Evolutionary conservation across 371 early-diverging fungal species (phyloP).

Genomic region (Mortierella sp.): DNA sequence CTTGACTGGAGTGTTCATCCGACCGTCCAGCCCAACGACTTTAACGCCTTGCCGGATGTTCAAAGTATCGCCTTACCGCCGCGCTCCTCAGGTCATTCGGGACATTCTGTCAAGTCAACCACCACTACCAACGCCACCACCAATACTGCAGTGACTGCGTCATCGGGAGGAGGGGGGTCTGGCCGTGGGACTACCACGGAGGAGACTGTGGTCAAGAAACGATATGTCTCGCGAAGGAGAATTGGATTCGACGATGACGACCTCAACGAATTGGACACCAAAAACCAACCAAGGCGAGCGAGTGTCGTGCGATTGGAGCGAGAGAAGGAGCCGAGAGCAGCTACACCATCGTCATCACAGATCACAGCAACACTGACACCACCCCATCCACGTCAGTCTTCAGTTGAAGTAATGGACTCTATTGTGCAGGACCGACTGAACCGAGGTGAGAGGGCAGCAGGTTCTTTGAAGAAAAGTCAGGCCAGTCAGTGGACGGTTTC

Average conservation of each 20-base stretch:
- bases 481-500: not conserved
- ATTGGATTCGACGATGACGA: slow-evolving; percentile 25
- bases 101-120: not conserved
- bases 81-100: too few relatives aligned
- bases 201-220: not conserved
- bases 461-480: not conserved
- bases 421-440: not conserved
- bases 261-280: not conserved
- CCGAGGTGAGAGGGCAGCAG: too few relatives aligned
- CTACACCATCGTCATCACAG: too few relatives aligned
- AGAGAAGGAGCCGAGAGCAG: too few relatives aligned
- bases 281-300: too few relatives aligned
- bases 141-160: too few relatives aligned
- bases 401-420: not conserved
- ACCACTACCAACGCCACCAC: not conserved
- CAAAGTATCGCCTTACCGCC: not conserved
- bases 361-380: not conserved
- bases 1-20: slow-evolving; percentile 49
- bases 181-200: not conserved
- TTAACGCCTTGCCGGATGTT: slow-evolving; percentile 9
- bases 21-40: slow-evolving; percentile 31
- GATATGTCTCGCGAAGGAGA: slow-evolving; percentile 1
- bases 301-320: too few relatives aligned
- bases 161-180: too few relatives aligned
- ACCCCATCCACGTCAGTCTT: not conserved